These are phyloP conservation scores for Blastobotrys chiropterorum DNA, from an alignment of 805 yeast species.

Conservation along the genomic window DNA sequence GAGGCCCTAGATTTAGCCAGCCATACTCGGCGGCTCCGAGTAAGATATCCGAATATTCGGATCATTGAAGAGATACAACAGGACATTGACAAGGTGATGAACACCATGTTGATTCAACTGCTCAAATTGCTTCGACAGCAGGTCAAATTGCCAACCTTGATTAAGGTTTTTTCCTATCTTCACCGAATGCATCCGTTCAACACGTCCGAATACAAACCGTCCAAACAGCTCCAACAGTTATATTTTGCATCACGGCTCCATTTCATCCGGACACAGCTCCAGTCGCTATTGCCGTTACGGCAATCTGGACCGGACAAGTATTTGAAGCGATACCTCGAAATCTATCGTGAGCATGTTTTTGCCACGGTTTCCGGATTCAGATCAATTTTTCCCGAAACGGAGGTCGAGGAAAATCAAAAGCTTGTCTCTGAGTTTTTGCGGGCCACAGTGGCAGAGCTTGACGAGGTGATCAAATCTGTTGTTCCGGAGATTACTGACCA, in stretches of 20 bases:
- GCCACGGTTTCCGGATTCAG: slow-evolving; percentile 62
- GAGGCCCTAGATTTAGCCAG: slow-evolving; percentile 83
- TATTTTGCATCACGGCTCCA: slow-evolving; percentile 62
- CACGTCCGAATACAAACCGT: slow-evolving; percentile 19
- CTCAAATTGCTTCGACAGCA: slow-evolving; percentile 67
- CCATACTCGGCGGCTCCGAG: slow-evolving; percentile 59
- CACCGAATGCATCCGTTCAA: slow-evolving; percentile 44
- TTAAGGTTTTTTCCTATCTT: slow-evolving; percentile 72
- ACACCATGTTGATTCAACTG: slow-evolving; percentile 64
- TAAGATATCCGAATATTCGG: slow-evolving; percentile 58
- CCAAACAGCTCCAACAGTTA: slow-evolving; percentile 43
- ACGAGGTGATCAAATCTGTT: slow-evolving; percentile 16
- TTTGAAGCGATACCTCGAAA: slow-evolving; percentile 74
- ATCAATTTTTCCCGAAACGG: slow-evolving; percentile 49
- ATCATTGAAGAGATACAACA: slow-evolving; percentile 47
- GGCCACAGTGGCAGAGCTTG: slow-evolving; percentile 22
- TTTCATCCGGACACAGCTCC: slow-evolving; percentile 58
- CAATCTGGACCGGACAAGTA: slow-evolving; percentile 51
- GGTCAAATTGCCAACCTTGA: slow-evolving; percentile 67
- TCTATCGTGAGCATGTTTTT: slow-evolving; percentile 76
- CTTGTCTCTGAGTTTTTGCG: slow-evolving; percentile 27
- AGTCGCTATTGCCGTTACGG: slow-evolving; percentile 51
- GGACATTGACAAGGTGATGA: slow-evolving; percentile 45
- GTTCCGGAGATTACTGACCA: slow-evolving; percentile 28
- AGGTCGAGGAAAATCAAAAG: slow-evolving; percentile 19